Evolutionary conservation across 148 eudicot species (phyloP), one percentile per base, ranked within the genome.

Genomic region (Bassia scoparia): DNA sequence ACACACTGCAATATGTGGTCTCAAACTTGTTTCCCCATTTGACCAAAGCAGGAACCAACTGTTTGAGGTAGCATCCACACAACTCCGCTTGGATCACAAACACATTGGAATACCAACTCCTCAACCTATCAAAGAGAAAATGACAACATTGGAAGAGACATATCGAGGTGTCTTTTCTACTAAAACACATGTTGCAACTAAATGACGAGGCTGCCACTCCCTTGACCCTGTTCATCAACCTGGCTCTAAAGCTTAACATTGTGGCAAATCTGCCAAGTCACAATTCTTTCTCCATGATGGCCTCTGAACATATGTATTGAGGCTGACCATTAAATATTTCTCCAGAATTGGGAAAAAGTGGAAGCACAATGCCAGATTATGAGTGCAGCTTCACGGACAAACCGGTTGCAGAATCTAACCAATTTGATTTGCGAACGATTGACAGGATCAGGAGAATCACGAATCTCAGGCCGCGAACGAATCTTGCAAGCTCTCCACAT

Each of bases 311-410:
- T 88, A 89, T 90, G 82, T 93, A 95, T 87, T 89, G 98, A 95
- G 93, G 97, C 99, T 95, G 99, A 95, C 97, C 99, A 91, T 95
- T 97, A 89, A 89, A 95, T 89, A 91, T 91, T 95, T 95, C 83
- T 91, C 99, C 75, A n/a, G 80, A 80, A 79, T 86, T 83, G 79
- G 99, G 99, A 73, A 95, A 95, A 88, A 87, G 96, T 66, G 94
- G 96, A 80, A 95, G 96, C 88, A 84, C 96, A 95, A 82, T 62
- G 99, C 93, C 83, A 95, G 83, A 83, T 95, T 95, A 78, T 85
- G 97, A 63, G 97, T 61, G 99, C 97, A 85, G 99, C 97, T 77
- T 95, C 97, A 74, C 99, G 93, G 59, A 95, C 99, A 82, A 95
- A n/a, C n/a, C 96, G 69, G 86, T 88, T 74, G 93, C 99, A 65